Evolutionary conservation across 352 stramenopile genomes (phyloP).

Genomic region (Lagenidium giganteum): DNA sequence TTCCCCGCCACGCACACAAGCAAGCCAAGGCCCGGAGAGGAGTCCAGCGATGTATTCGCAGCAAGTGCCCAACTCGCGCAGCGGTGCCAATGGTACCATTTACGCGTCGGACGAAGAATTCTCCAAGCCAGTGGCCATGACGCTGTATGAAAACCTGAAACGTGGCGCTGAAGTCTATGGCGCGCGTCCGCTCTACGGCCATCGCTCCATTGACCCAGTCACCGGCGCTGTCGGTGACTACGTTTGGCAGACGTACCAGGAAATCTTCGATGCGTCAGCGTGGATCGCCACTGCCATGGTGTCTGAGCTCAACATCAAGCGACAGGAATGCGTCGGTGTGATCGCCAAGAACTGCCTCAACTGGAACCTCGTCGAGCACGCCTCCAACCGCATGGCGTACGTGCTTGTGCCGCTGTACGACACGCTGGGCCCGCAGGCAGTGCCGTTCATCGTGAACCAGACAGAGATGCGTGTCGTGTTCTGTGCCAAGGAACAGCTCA

Average conservation of each 20-base stretch:
- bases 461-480: constrained; percentile 61
- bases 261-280: constrained; percentile 47
- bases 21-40: too few species aligned
- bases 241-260: constrained; percentile 53
- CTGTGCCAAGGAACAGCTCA: constrained; percentile 49
- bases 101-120: too few species aligned
- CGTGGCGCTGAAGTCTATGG: constrained; percentile 41
- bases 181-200: constrained; percentile 50
- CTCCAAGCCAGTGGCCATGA: too few species aligned
- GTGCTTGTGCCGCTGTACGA: constrained; percentile 72
- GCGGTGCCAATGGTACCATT: too few species aligned
- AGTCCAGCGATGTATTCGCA: too few species aligned
- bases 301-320: constrained; percentile 22
- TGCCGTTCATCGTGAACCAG: constrained; percentile 74
- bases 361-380: constrained; percentile 92
- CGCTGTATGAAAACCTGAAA: constrained; percentile 49
- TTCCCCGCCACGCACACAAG: too few species aligned
- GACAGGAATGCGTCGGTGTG: constrained; percentile 51
- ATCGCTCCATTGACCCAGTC: constrained; percentile 28
- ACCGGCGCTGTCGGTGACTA: constrained; percentile 34
- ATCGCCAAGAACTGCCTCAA: constrained; percentile 93
- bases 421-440: constrained; percentile 65
- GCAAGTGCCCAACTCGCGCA: too few species aligned
- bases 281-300: constrained; percentile 35
- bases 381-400: constrained; percentile 34